phyloP scores from a whole-genome alignment of 2,329 filamentous ascomycete species.

The Diplodia scrobiculata region DNA sequence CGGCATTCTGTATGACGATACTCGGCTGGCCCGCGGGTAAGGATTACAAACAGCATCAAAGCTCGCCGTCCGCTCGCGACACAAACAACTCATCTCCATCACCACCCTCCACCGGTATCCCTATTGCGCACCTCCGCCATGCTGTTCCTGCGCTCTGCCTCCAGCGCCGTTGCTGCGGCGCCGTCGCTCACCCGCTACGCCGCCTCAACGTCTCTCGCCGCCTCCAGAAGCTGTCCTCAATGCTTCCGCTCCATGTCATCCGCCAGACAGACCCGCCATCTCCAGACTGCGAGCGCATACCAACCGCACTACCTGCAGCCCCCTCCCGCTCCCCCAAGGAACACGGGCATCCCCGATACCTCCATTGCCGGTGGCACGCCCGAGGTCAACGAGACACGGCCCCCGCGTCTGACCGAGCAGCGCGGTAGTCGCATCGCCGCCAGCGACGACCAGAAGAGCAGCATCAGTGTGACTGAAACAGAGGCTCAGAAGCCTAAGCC shows the following conservation, averaged over 20 bases:
- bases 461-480: conserved; percentile 59
- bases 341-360: conserved; percentile 60
- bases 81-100: conserved; percentile 18
- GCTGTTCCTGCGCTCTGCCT: conserved; percentile 18
- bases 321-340: conserved; percentile 60
- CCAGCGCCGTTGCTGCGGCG: conserved; percentile 14
- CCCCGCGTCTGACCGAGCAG: conserved; percentile 47
- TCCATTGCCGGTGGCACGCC: conserved; percentile 60
- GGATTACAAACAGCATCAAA: conserved; percentile 24
- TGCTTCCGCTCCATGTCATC: conserved; percentile 52
- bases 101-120: background rate
- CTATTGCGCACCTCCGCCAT: conserved; percentile 3
- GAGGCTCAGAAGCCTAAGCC: conserved; percentile 69
- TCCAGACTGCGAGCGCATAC: conserved; percentile 68
- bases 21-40: conserved; percentile 21
- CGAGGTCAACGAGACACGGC: conserved; percentile 52
- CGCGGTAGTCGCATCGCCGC: conserved; percentile 31
- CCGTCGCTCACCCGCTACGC: conserved; percentile 30
- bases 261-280: conserved; percentile 45
- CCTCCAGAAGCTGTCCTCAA: conserved; percentile 45
- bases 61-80: conserved; percentile 13
- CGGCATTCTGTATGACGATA: conserved; percentile 22
- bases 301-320: conserved; percentile 62
- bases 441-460: conserved; percentile 30
- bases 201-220: conserved; percentile 33